Conservation (phyloP, 768 basidiomycete species). For the Leccinum longicurvipes region DNA sequence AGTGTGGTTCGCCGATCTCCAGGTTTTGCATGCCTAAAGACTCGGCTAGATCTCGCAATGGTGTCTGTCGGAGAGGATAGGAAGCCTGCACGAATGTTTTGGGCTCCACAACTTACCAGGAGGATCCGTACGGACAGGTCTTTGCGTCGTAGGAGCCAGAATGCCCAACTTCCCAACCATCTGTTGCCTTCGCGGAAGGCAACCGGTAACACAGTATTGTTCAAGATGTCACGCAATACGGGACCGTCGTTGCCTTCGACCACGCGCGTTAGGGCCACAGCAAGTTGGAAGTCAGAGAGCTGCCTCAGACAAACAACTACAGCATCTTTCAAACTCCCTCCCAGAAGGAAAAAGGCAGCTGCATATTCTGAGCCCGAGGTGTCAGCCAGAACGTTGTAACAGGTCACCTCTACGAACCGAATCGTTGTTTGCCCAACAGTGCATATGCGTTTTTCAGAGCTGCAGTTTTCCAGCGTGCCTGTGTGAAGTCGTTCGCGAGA, state of each 20-base stretch:
- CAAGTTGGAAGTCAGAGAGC: slow-evolving; percentile 86
- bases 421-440: slow-evolving; percentile 84
- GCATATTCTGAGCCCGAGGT: slow-evolving; percentile 72
- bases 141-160: slow-evolving; percentile 86
- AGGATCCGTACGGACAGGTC: slow-evolving; percentile 90
- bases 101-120: slow-evolving; percentile 51
- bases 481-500: slow-evolving; percentile 82
- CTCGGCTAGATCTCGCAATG: slow-evolving; percentile 67
- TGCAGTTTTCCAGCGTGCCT: slow-evolving; percentile 84
- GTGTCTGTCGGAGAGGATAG: slow-evolving; percentile 47
- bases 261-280: slow-evolving; percentile 79
- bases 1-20: slow-evolving; percentile 80
- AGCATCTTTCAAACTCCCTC: slow-evolving; percentile 84
- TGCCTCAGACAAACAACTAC: slow-evolving; percentile 88
- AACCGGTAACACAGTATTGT: slow-evolving; percentile 71
- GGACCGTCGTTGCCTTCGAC: slow-evolving; percentile 84
- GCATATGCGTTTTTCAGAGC: slow-evolving; percentile 97
- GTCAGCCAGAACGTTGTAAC: slow-evolving; percentile 2
- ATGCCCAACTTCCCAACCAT: slow-evolving; percentile 94
- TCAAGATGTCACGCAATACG: slow-evolving; percentile 65
- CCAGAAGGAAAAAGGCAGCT: slow-evolving; percentile 96
- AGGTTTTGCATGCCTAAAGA: slow-evolving; percentile 50
- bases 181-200: slow-evolving; percentile 88
- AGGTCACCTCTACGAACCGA: slow-evolving; percentile 54
- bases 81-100: not conserved